These are phyloP conservation scores for Eimeria sp. DNA, from an alignment of 169 alveolate genomes.

Conservation along the genomic window DNA sequence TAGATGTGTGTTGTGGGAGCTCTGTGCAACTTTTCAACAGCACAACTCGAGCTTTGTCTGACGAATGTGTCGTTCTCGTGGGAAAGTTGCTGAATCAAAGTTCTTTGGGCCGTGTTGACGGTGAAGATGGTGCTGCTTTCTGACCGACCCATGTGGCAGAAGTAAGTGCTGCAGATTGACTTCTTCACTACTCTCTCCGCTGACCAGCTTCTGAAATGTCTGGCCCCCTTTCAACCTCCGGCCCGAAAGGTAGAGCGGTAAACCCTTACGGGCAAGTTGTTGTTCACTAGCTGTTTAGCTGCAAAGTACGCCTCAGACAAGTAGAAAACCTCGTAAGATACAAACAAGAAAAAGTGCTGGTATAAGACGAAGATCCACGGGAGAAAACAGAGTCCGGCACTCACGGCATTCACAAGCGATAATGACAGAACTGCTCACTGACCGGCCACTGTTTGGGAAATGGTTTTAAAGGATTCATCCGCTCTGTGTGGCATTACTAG, in stretches of 20 bases:
- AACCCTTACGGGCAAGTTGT: not conserved
- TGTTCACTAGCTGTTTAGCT: constrained; percentile 9
- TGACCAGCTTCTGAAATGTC: not conserved
- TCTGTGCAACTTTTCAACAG: constrained; percentile 2
- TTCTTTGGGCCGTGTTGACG: no score
- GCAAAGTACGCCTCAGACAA: not conserved
- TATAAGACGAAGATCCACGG: no score
- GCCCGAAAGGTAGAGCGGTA: constrained; percentile 14
- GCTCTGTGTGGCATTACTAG: not conserved
- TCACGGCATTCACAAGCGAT: not conserved
- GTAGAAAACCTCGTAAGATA: not conserved
- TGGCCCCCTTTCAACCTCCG: constrained; percentile 11
- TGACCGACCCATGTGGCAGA: not conserved
- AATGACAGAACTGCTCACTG: not conserved
- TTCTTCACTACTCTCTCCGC: not conserved
- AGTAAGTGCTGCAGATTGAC: not conserved
- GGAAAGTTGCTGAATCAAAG: constrained; percentile 8
- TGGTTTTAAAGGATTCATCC: not conserved
- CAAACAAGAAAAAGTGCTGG: not conserved
- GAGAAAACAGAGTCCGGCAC: not conserved
- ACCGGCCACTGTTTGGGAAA: not conserved
- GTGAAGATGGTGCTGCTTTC: no score
- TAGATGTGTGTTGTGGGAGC: not conserved
- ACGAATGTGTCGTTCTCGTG: not conserved
- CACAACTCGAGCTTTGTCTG: constrained; percentile 10